phyloP scores from a whole-genome alignment of 352 stramenopile species.

The Globisporangium recalcitrans region DNA sequence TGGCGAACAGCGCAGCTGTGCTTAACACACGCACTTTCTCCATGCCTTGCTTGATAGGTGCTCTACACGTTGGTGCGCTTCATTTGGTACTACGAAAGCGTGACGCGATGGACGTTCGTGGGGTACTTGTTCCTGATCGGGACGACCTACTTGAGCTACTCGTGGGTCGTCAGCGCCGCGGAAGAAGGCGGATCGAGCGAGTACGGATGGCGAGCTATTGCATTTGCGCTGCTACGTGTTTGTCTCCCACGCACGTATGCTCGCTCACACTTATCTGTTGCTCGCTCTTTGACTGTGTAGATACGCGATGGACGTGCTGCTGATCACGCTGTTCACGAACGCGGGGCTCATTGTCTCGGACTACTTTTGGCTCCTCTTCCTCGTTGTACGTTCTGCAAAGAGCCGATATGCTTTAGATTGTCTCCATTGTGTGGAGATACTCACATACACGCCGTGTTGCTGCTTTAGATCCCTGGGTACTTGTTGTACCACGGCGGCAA shows the following conservation, averaged over 20 bases:
- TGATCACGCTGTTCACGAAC: slow-evolving; percentile 80
- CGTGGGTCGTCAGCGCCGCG: slow-evolving; percentile 70
- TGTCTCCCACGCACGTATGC: background rate
- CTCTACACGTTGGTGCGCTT: slow-evolving; percentile 76
- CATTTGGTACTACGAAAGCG: slow-evolving; percentile 58
- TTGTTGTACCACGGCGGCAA: slow-evolving; percentile 74
- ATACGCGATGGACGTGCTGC: slow-evolving; percentile 83
- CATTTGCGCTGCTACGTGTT: slow-evolving; percentile 12
- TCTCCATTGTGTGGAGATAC: background rate
- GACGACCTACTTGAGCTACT: slow-evolving; percentile 76
- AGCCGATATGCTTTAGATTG: background rate
- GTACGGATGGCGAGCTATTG: slow-evolving; percentile 6
- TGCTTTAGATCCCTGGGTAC: slow-evolving; percentile 69
- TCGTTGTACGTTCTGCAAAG: slow-evolving; percentile 40
- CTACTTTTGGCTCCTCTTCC: slow-evolving; percentile 86
- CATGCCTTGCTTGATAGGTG: slow-evolving; percentile 17
- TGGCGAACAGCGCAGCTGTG: background rate
- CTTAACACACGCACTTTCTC: background rate
- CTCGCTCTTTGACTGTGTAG: slow-evolving; percentile 13
- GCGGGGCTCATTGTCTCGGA: slow-evolving; percentile 67
- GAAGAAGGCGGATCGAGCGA: slow-evolving; percentile 78
- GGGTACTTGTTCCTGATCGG: slow-evolving; percentile 62
- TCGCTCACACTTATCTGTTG: slow-evolving; percentile 11
- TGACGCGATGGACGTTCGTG: slow-evolving; percentile 65
- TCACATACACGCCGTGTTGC: too few species aligned